phyloP scores from a whole-genome alignment of 1,284 basidiomycete species.

The Rhodotorula sp. region DNA sequence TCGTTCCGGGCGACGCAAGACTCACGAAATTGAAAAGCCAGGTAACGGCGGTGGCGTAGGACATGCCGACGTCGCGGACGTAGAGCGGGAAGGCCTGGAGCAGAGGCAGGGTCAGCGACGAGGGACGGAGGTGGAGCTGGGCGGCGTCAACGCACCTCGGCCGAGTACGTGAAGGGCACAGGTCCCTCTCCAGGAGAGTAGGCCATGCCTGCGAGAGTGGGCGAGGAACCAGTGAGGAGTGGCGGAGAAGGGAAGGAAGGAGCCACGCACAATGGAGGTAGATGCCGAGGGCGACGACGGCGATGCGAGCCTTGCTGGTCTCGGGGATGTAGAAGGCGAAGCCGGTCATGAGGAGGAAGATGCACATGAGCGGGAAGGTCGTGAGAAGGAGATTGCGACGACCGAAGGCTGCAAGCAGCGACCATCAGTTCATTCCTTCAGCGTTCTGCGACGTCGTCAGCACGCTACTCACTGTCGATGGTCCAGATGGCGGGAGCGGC shows the following conservation, averaged over 20 bases:
- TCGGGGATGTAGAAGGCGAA: constrained; percentile 26
- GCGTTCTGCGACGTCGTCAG: too few species aligned
- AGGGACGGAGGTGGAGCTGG: neutral
- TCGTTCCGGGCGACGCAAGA: too few species aligned
- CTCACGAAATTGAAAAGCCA: constrained; percentile 56
- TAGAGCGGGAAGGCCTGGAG: constrained; percentile 47
- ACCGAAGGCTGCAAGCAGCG: constrained; percentile 33
- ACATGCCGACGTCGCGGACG: constrained; percentile 56
- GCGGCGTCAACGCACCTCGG: constrained; percentile 43
- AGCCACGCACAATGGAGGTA: constrained; percentile 38
- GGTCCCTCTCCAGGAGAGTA: constrained; percentile 41
- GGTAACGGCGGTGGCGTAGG: constrained; percentile 57
- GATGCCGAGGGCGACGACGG: constrained; percentile 31
- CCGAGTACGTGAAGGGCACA: constrained; percentile 52
- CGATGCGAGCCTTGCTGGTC: constrained; percentile 14
- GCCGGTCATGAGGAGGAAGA: constrained; percentile 39
- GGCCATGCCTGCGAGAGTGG: neutral
- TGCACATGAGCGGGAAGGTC: constrained; percentile 53
- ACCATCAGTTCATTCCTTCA: too few species aligned
- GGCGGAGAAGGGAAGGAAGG: neutral
- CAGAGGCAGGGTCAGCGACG: neutral
- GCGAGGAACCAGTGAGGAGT: neutral
- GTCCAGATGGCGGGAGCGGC: constrained; percentile 47
- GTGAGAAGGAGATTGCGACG: constrained; percentile 47
- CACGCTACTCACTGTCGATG: constrained; percentile 39